Conservation (phyloP, 2,329 filamentous ascomycete genomes). For the Knoxdaviesia proteae region DNA sequence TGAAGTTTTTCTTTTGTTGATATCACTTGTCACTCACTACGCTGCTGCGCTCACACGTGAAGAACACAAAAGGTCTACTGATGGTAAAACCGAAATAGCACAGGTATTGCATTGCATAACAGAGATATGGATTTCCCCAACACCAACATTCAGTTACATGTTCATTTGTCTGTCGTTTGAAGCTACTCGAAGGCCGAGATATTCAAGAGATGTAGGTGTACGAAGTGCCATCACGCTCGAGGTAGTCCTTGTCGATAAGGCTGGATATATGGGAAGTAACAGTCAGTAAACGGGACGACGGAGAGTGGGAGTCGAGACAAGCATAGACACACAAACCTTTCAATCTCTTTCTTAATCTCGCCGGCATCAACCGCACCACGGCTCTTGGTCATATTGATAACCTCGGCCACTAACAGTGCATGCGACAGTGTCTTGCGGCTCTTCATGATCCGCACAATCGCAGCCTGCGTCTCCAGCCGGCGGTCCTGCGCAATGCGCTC, state of each 20-base stretch:
- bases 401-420: conserved; percentile 71
- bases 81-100: too few species aligned
- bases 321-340: conserved; percentile 42
- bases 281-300: conserved; percentile 9
- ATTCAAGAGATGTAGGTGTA: conserved; percentile 50
- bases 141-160: too few species aligned
- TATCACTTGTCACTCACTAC: too few species aligned
- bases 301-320: neutral
- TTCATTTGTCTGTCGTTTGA: too few species aligned
- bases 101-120: too few species aligned
- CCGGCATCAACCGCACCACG: conserved; percentile 66
- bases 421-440: conserved; percentile 72
- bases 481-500: conserved; percentile 74
- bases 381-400: conserved; percentile 75
- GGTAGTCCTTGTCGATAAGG: conserved; percentile 82
- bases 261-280: conserved; percentile 19
- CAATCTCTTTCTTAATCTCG: conserved; percentile 94
- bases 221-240: conserved; percentile 54
- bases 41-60: too few species aligned
- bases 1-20: too few species aligned
- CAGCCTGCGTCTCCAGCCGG: conserved; percentile 91
- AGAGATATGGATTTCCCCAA: too few species aligned
- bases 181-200: too few species aligned
- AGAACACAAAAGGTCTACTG: too few species aligned
- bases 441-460: conserved; percentile 96